phyloP scores from a whole-genome alignment of 306 rosid genomes.

The Medicago lupulina region DNA sequence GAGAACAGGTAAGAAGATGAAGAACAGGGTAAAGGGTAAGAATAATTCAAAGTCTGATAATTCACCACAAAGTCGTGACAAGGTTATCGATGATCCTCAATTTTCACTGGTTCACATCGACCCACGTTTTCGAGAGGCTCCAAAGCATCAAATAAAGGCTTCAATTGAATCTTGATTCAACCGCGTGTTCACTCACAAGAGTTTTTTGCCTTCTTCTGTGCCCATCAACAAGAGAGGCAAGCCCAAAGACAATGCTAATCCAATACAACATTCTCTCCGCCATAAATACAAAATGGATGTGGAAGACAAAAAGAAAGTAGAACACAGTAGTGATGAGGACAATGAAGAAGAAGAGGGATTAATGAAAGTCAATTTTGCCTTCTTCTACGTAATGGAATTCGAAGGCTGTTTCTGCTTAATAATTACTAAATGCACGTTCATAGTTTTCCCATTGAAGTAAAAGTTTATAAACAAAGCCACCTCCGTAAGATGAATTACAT shows the following conservation, averaged over 20 bases:
- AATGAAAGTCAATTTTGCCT: constrained; percentile 22
- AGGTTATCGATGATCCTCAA: constrained; percentile 64
- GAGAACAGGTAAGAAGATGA: constrained; percentile 11
- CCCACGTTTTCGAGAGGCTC: constrained; percentile 83
- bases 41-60: constrained; percentile 15
- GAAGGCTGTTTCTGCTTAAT: no score
- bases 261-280: constrained; percentile 48
- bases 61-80: constrained; percentile 11
- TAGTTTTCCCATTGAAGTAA: no score
- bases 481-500: no score
- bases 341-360: constrained; percentile 31
- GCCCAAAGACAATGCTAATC: constrained; percentile 42
- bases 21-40: constrained; percentile 35
- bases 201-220: constrained; percentile 65
- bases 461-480: no score
- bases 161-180: constrained; percentile 78
- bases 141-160: constrained; percentile 65
- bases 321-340: constrained; percentile 38
- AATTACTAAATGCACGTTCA: no score
- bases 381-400: no score
- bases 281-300: constrained; percentile 60
- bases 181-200: constrained; percentile 62
- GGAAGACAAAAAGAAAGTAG: constrained; percentile 41
- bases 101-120: constrained; percentile 69
- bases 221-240: constrained; percentile 84